Evolutionary conservation across 23 red algal genomes (phyloP).

Genomic region (Cyanidiococcus yangmingshanensis): DNA sequence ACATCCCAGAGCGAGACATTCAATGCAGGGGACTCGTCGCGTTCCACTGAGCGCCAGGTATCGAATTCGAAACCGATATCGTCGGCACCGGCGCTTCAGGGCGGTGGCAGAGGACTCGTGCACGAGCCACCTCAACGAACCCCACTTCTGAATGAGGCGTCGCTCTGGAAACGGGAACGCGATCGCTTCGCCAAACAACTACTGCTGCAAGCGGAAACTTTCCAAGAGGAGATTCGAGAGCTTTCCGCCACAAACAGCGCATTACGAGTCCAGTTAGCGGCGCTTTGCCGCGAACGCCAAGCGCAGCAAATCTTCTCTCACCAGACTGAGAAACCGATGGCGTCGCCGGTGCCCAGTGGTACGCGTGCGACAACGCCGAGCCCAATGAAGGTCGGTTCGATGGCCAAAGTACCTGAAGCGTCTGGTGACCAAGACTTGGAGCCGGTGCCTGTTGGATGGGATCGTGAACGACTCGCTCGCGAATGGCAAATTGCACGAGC

Average conservation of each 20-base stretch:
- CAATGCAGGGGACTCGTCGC: no score
- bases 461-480: background rate
- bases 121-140: background rate
- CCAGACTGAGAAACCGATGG: background rate
- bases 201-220: background rate
- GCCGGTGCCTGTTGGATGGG: background rate
- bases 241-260: background rate
- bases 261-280: constrained; percentile 15
- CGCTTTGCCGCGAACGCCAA: background rate
- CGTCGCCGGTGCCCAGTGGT: background rate
- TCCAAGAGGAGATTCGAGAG: constrained; percentile 1
- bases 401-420: no score
- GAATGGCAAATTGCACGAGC: background rate
- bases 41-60: no score
- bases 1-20: no score
- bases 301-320: background rate
- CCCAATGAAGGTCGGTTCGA: background rate
- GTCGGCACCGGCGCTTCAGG: background rate
- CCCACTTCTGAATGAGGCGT: background rate
- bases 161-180: background rate
- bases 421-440: no score
- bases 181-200: constrained; percentile 13
- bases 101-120: background rate
- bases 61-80: no score
- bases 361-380: background rate